Evolutionary conservation across 345 rosid species (phyloP).

Genomic region (Camelina sativa): DNA sequence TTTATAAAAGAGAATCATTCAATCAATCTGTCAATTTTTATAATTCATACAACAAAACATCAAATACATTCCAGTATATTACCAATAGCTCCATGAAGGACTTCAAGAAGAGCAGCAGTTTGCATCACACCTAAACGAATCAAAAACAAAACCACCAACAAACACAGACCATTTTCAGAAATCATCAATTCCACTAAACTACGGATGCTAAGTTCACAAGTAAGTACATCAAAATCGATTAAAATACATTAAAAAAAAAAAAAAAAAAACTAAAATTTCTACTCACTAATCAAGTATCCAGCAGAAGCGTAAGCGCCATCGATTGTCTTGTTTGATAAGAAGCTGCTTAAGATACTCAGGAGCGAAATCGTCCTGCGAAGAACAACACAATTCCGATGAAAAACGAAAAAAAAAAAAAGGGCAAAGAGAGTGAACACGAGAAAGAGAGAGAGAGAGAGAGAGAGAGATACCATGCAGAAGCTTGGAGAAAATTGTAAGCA

Average conservation of each 20-base stretch:
- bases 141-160: background rate
- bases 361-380: conserved; percentile 59
- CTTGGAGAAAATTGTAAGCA: conserved; percentile 75
- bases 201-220: background rate
- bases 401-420: background rate
- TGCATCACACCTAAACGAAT: conserved; percentile 61
- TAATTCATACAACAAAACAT: conserved; percentile 6
- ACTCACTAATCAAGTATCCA: conserved; percentile 69
- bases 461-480: conserved; percentile 58
- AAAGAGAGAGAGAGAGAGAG: background rate
- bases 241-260: background rate
- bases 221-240: background rate
- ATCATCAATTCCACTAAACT: background rate
- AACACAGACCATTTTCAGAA: background rate
- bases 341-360: conserved; percentile 45
- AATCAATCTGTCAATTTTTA: background rate
- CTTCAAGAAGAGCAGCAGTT: conserved; percentile 65
- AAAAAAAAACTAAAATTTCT: background rate
- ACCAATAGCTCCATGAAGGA: conserved; percentile 87
- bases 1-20: conserved; percentile 7
- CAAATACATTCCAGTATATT: background rate
- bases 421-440: background rate
- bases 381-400: conserved; percentile 1
- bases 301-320: conserved; percentile 65
- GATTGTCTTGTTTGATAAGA: conserved; percentile 49